Evolutionary conservation across 306 rosid genomes (phyloP).

Genomic region (Fagus crenata): DNA sequence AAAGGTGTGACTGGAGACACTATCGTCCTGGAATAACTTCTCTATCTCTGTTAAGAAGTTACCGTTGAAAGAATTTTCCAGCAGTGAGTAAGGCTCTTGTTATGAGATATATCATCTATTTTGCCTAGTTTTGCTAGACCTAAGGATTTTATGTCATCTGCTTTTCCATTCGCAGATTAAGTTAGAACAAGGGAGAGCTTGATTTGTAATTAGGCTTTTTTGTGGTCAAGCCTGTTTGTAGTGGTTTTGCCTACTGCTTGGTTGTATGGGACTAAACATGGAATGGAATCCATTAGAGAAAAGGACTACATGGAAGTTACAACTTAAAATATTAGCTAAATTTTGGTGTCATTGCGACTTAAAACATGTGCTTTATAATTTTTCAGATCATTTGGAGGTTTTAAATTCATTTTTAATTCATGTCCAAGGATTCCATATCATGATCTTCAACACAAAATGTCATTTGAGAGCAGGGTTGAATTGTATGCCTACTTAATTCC

Average conservation of each 20-base stretch:
- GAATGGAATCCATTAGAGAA: not conserved
- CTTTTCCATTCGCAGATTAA: constrained; percentile 18
- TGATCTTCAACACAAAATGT: not conserved
- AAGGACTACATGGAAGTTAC: not conserved
- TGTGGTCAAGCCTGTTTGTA: constrained; percentile 22
- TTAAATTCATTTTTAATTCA: not conserved
- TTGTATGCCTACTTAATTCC: not conserved
- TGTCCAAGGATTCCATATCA: not conserved
- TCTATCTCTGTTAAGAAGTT: constrained; percentile 11
- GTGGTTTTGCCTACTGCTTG: not conserved
- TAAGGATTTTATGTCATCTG: not conserved
- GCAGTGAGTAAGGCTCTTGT: constrained; percentile 3
- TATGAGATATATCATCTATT: not conserved
- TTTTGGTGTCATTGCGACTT: too few species aligned
- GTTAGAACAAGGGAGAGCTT: constrained; percentile 27
- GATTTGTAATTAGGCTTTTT: constrained; percentile 33
- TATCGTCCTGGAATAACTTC: not conserved
- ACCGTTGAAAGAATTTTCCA: constrained; percentile 15
- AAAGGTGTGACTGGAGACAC: constrained; percentile 53
- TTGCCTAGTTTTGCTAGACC: not conserved
- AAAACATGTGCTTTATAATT: not conserved
- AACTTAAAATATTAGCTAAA: not conserved
- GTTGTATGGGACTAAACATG: not conserved
- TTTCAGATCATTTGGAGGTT: not conserved
- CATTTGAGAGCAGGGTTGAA: not conserved